phyloP scores from a whole-genome alignment of 495 filamentous ascomycete genomes.

The Neurospora cerealis region DNA sequence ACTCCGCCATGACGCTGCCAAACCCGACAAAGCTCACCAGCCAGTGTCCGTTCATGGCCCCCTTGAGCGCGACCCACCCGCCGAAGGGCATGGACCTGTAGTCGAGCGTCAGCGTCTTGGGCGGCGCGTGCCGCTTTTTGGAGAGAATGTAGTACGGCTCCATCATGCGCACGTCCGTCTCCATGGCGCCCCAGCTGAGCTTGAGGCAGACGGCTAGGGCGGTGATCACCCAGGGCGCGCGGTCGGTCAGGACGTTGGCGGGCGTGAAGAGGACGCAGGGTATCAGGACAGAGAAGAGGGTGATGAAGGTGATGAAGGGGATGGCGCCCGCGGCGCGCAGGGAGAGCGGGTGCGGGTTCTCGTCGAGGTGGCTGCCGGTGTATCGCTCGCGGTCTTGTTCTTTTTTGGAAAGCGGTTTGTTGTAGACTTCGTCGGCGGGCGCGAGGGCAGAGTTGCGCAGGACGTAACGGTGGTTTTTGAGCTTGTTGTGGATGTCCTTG shows the following conservation, averaged over 20 bases:
- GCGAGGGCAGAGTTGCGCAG: slow-evolving; percentile 57
- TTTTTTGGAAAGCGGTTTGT: slow-evolving; percentile 11
- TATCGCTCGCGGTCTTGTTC: slow-evolving; percentile 25
- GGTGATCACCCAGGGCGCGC: slow-evolving; percentile 55
- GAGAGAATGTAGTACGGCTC: slow-evolving; percentile 66
- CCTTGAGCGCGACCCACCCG: slow-evolving; percentile 45
- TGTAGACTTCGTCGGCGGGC: slow-evolving; percentile 30
- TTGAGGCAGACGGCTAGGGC: slow-evolving; percentile 54
- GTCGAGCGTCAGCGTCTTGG: slow-evolving; percentile 56
- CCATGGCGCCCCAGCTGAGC: slow-evolving; percentile 57
- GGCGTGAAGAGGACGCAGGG: slow-evolving; percentile 48
- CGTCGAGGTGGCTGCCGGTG: slow-evolving; percentile 28
- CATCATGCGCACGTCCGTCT: slow-evolving; percentile 61
- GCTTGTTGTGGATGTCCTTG: slow-evolving; percentile 53
- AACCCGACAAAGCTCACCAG: slow-evolving; percentile 52
- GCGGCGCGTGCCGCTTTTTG: slow-evolving; percentile 45
- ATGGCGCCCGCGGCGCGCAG: slow-evolving; percentile 49
- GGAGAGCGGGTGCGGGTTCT: slow-evolving; percentile 61
- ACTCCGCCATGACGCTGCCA: slow-evolving; percentile 53
- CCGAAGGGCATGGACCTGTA: slow-evolving; percentile 63
- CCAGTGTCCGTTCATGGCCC: slow-evolving; percentile 51
- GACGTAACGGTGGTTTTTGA: slow-evolving; percentile 54
- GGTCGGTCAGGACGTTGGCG: slow-evolving; percentile 44
- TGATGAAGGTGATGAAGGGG: slow-evolving; percentile 40
- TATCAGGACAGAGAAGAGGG: slow-evolving; percentile 41